Evolutionary conservation across 352 stramenopile species (phyloP).

Genomic region (Pythium monospermum): DNA sequence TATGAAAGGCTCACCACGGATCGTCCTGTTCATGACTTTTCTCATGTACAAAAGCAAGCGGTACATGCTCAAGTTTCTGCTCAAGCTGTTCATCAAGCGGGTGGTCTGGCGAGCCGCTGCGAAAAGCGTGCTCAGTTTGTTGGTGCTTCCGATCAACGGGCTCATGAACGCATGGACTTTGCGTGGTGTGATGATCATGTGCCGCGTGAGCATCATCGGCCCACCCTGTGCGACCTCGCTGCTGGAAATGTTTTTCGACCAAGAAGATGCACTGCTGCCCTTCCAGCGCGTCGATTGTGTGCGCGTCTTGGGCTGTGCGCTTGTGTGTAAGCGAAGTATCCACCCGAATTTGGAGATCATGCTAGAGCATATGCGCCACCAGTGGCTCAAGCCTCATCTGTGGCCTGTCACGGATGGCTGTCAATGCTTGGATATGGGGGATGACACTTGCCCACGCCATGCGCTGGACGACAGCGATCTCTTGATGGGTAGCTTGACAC

Average conservation of each 20-base stretch:
- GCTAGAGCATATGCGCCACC: constrained; percentile 36
- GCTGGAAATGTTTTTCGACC: constrained; percentile 31
- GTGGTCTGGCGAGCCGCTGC: constrained; percentile 42
- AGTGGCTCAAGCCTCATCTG: constrained; percentile 27
- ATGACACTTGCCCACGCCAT: constrained; percentile 25
- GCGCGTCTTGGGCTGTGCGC: constrained; percentile 31
- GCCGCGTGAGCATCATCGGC: constrained; percentile 44
- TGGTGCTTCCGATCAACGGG: constrained; percentile 44
- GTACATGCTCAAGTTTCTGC: constrained; percentile 45
- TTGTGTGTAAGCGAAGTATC: constrained; percentile 47
- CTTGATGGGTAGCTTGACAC: constrained; percentile 23
- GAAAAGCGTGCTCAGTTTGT: constrained; percentile 30
- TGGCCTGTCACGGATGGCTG: constrained; percentile 33
- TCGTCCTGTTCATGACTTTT: constrained; percentile 33
- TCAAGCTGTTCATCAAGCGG: constrained; percentile 54
- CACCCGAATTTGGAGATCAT: constrained; percentile 59
- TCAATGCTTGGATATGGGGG: constrained; percentile 18
- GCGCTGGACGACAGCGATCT: constrained; percentile 31
- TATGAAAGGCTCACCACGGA: constrained; percentile 36
- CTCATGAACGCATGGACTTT: constrained; percentile 47
- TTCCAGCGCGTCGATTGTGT: constrained; percentile 48
- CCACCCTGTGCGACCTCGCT: constrained; percentile 30
- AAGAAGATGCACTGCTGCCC: constrained; percentile 25
- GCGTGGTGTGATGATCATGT: constrained; percentile 37
- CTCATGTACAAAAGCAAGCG: constrained; percentile 51